Evolutionary conservation across 345 rosid species (phyloP), one percentile per base, ranked within the genome.

Genomic region (Euphorbia pulcherrima): DNA sequence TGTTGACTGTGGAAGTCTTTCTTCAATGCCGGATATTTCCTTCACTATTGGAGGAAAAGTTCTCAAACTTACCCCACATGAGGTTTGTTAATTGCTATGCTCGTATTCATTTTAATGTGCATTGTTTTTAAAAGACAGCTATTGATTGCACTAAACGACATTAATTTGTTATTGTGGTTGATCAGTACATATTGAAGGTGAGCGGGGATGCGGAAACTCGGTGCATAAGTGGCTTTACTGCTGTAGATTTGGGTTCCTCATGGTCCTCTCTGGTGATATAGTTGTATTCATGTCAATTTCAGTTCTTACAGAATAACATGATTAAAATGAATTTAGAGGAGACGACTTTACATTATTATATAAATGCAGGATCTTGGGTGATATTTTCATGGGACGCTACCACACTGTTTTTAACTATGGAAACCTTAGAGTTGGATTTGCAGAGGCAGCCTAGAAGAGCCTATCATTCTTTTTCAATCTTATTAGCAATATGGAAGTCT

Each of bases 221-320:
- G 50, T 76, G 79, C 69, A 76, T 76, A 30, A 76, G 79, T 18
- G 79, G 79, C 55, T 76, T 76, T 48, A 76, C 65, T 13, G 79
- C 72, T 48, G 28, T 76, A 64, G 79, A 76, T 60, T 44, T 76
- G 23, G 72, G 72, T 2, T 55, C 79, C 79, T 37, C 75, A 75
- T 2, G 79, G 79, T 37, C 75, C 79, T 67, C 75, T 76, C 3
- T 76, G 79, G 79, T 76, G 71, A 44, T 27, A 1, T 37, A 23
- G 13, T 33, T 26, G 30, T 5, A 1, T 10, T 23, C 0, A 27
- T 40, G 52, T 12, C 23, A 33, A 33, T 33, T 33, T 33, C 37
- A 33, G 3, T 33, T 33, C 37, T 33, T 33, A 33, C 37, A 7
- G 3, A 7, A 33, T 7, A 33, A 33, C 37, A 33, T 33, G 37